Percentiles rank a stretch among this genome's conserved stretches.
phyloP scores from a whole-genome alignment of 2,329 filamentous ascomycete genomes.

The Hypoxylon sp. region DNA sequence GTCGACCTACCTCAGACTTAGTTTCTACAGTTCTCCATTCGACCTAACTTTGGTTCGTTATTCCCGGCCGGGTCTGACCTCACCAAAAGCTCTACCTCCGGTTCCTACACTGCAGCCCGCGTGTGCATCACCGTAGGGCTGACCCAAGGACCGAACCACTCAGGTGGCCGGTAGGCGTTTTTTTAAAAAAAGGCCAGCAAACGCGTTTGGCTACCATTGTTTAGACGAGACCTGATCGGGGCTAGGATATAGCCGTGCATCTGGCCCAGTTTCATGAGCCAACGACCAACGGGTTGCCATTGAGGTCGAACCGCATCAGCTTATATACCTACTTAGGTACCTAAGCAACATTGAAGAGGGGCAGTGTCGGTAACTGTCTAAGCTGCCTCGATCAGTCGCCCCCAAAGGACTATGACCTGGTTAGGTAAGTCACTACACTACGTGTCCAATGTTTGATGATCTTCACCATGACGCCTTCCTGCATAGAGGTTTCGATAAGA shows the following conservation, averaged over 20 bases:
- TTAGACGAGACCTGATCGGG: constrained; percentile 25
- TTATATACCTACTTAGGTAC: constrained; percentile 27
- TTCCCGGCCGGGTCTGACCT: constrained; percentile 39
- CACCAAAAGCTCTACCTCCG: constrained; percentile 31
- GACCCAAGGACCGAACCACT: constrained; percentile 30
- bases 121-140: constrained; percentile 42
- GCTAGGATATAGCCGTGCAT: constrained; percentile 23
- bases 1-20: constrained; percentile 24
- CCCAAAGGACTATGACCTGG: constrained; percentile 40
- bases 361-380: constrained; percentile 19
- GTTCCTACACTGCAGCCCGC: constrained; percentile 36
- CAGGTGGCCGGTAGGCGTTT: constrained; percentile 36
- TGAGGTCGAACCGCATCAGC: constrained; percentile 30
- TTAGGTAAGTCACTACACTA: constrained; percentile 37
- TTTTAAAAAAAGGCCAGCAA: constrained; percentile 9
- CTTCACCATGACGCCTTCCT: constrained; percentile 21
- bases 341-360: constrained; percentile 2
- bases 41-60: constrained; percentile 32
- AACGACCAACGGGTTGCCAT: constrained; percentile 15
- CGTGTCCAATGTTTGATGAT: constrained; percentile 13
- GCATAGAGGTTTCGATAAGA: constrained; percentile 21
- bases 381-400: constrained; percentile 14
- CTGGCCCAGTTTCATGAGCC: constrained; percentile 18
- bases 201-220: constrained; percentile 12
- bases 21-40: constrained; percentile 31